phyloP scores from a whole-genome alignment of 2,329 filamentous ascomycete species.

The Neoarthrinium moseri region DNA sequence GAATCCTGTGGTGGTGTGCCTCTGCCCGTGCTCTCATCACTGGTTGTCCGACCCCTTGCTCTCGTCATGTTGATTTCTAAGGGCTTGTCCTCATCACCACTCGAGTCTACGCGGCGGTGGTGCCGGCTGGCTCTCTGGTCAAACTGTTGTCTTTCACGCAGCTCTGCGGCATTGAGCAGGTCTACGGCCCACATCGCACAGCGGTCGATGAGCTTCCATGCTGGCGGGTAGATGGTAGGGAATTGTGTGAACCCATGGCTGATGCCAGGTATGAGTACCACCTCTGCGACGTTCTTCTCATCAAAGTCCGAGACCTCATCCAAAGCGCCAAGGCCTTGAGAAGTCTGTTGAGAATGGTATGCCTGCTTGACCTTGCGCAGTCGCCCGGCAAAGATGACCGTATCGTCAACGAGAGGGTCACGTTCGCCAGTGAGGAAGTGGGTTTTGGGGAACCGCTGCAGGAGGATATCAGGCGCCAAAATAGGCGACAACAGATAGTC shows the following conservation, averaged over 20 bases:
- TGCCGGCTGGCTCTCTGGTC: slow-evolving; percentile 34
- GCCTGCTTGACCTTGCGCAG: slow-evolving; percentile 76
- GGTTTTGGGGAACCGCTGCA: slow-evolving; percentile 87
- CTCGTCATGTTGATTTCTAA: slow-evolving; percentile 75
- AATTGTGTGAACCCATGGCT: slow-evolving; percentile 95
- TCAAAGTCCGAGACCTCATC: slow-evolving; percentile 57
- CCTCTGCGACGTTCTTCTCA: slow-evolving; percentile 75
- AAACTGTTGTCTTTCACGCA: slow-evolving; percentile 29
- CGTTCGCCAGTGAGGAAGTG: slow-evolving; percentile 94
- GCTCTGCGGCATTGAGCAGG: slow-evolving; percentile 60
- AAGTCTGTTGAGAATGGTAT: slow-evolving; percentile 45
- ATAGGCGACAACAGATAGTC: slow-evolving; percentile 91
- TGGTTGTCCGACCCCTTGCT: slow-evolving; percentile 33
- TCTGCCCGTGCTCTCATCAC: slow-evolving; percentile 13
- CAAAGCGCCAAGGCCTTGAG: slow-evolving; percentile 49
- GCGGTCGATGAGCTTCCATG: slow-evolving; percentile 81
- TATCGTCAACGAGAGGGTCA: slow-evolving; percentile 94
- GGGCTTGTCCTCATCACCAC: slow-evolving; percentile 76
- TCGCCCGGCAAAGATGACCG: slow-evolving; percentile 89
- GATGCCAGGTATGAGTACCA: slow-evolving; percentile 82
- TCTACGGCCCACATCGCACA: slow-evolving; percentile 81
- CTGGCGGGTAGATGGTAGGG: slow-evolving; percentile 81
- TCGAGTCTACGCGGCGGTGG: slow-evolving; percentile 56
- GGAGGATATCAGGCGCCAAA: slow-evolving; percentile 78
- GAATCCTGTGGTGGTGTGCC: slow-evolving; percentile 6